Percentiles rank a stretch among this genome's conserved stretches.
phyloP scores from a whole-genome alignment of 1,139 yeast genomes.

The Blastobotrys raffinosifermentans region DNA sequence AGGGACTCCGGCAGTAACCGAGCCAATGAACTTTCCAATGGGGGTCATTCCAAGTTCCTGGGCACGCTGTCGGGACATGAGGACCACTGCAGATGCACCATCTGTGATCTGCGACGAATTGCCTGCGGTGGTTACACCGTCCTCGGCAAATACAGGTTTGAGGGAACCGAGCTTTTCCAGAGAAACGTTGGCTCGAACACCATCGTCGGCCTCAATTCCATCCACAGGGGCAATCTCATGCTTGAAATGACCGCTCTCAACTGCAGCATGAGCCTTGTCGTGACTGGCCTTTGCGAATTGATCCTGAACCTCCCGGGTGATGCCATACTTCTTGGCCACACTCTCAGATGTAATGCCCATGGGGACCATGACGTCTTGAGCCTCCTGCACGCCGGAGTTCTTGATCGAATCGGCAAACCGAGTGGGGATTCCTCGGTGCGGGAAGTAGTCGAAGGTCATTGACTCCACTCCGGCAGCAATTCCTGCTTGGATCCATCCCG shows the following conservation, averaged over 20 bases:
- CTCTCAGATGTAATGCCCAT: conserved; percentile 40
- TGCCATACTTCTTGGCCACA: conserved; percentile 30
- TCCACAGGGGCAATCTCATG: conserved; percentile 37
- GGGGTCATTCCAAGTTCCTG: conserved; percentile 35
- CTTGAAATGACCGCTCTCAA: conserved; percentile 35
- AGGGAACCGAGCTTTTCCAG: conserved; percentile 32
- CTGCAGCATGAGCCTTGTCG: conserved; percentile 36
- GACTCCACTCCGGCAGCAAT: conserved; percentile 44
- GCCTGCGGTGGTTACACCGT: conserved; percentile 41
- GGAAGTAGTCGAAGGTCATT: conserved; percentile 41
- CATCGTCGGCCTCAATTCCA: conserved; percentile 34
- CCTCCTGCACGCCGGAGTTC: conserved; percentile 25
- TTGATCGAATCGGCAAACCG: conserved; percentile 28
- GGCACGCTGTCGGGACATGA: conserved; percentile 37
- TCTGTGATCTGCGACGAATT: conserved; percentile 42
- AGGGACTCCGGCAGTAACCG: conserved; percentile 38
- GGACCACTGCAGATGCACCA: conserved; percentile 40
- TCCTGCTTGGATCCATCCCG: conserved; percentile 35
- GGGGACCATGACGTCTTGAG: conserved; percentile 36
- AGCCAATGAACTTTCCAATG: conserved; percentile 39
- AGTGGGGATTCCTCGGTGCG: conserved; percentile 37
- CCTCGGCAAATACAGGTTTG: conserved; percentile 36
- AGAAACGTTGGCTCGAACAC: conserved; percentile 32
- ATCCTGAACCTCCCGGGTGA: conserved; percentile 34
- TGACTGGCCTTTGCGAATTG: conserved; percentile 38